phyloP scores from a whole-genome alignment of 2,329 filamentous ascomycete species.

The Pseudogymnoascus sp. region DNA sequence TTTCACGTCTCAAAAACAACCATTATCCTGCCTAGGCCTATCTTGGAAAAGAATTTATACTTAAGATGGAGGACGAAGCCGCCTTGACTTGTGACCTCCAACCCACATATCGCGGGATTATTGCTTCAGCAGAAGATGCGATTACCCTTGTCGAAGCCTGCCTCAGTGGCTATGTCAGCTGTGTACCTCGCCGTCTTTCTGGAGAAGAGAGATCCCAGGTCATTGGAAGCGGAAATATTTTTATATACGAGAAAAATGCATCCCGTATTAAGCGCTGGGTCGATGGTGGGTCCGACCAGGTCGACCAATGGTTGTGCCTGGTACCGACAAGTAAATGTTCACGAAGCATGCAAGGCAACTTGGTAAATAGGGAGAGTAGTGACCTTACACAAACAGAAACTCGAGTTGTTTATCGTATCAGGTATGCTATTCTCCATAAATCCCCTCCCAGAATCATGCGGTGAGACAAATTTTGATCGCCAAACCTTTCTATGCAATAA shows the following conservation, averaged over 20 bases:
- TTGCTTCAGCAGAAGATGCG: conserved; percentile 66
- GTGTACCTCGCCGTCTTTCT: conserved; percentile 77
- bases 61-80: not conserved
- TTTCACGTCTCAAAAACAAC: not conserved
- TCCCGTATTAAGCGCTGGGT: conserved; percentile 94
- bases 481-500: conserved; percentile 3
- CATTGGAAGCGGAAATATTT: conserved; percentile 77
- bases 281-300: conserved; percentile 66
- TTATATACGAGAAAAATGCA: conserved; percentile 85
- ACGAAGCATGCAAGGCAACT: not conserved
- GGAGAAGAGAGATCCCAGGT: conserved; percentile 71
- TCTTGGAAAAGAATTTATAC: not conserved
- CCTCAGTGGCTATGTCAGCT: conserved; percentile 60
- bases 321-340: not conserved
- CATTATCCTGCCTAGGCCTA: not conserved
- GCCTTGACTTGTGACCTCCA: conserved; percentile 32
- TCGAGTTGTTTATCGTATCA: not conserved
- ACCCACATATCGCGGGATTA: conserved; percentile 61
- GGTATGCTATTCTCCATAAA: not conserved
- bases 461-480: not conserved
- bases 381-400: not conserved
- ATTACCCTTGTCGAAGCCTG: conserved; percentile 75
- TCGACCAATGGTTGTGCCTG: not conserved
- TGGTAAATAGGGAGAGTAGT: not conserved
- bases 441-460: not conserved